Evolutionary conservation across 768 basidiomycete genomes (phyloP).

Genomic region (Paxillus ammoniavirescens): DNA sequence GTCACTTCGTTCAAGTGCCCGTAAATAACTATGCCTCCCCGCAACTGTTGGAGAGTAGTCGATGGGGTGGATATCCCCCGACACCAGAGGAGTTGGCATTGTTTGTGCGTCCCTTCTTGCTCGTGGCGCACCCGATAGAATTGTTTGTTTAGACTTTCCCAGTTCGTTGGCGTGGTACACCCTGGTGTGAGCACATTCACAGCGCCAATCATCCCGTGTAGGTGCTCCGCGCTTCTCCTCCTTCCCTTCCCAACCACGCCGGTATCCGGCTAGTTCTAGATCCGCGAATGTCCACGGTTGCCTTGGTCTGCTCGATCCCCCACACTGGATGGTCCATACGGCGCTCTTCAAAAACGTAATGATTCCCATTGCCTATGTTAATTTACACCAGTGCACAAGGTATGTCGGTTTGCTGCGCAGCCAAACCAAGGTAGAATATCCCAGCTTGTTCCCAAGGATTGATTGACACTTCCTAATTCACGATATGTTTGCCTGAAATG

Average conservation of each 20-base stretch:
- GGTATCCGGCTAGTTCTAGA: background rate
- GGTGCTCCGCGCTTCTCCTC: background rate
- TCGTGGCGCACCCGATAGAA: background rate
- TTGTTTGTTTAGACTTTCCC: background rate
- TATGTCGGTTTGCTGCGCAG: conserved; percentile 1
- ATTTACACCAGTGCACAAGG: background rate
- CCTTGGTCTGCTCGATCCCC: conserved; percentile 5
- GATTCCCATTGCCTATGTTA: conserved; percentile 4
- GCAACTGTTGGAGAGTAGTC: too few species aligned
- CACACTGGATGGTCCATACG: conserved; percentile 26
- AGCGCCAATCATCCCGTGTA: background rate
- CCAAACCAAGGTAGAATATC: conserved; percentile 2
- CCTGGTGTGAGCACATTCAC: background rate
- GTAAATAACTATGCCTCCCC: too few species aligned
- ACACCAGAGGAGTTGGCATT: too few species aligned
- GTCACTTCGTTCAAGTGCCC: too few species aligned
- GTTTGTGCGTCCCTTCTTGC: too few species aligned
- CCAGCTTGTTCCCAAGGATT: conserved; percentile 1
- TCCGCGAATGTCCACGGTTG: background rate
- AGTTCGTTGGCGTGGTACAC: background rate
- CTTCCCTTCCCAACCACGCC: background rate
- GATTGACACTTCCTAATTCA: conserved; percentile 1
- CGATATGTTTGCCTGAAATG: conserved; percentile 2
- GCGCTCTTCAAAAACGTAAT: conserved; percentile 8
- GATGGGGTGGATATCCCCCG: too few species aligned